Evolutionary conservation across 305 asterid genomes (phyloP).

Genomic region (Solanum aculeatissimum): DNA sequence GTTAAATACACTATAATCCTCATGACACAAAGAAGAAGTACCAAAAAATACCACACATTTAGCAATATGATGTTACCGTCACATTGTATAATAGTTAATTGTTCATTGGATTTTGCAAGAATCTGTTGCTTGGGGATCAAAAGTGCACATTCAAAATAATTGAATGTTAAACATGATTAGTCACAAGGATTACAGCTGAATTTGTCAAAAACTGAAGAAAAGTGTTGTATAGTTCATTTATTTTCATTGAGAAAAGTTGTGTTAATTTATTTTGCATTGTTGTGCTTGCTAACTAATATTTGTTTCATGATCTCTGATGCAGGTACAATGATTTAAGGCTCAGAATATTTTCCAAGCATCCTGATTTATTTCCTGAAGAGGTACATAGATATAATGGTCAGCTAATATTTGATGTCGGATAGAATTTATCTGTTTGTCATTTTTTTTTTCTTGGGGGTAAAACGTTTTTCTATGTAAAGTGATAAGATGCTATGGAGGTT

Average conservation of each 20-base stretch:
- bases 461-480: background rate
- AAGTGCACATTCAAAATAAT: background rate
- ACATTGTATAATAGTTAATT: background rate
- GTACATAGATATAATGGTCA: slow-evolving; percentile 19
- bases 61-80: background rate
- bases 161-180: background rate
- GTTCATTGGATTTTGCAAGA: background rate
- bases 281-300: slow-evolving; percentile 6
- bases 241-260: background rate
- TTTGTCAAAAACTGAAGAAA: background rate
- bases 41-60: background rate
- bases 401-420: background rate
- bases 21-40: background rate
- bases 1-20: background rate
- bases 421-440: background rate
- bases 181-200: background rate
- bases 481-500: background rate
- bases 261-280: background rate
- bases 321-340: slow-evolving; percentile 75
- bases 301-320: slow-evolving; percentile 21
- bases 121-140: background rate
- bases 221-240: background rate
- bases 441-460: background rate
- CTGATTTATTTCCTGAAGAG: slow-evolving; percentile 82
- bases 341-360: slow-evolving; percentile 73